Conservation (phyloP, 163 green algal species). For the Prototheca wickerhamii region DNA sequence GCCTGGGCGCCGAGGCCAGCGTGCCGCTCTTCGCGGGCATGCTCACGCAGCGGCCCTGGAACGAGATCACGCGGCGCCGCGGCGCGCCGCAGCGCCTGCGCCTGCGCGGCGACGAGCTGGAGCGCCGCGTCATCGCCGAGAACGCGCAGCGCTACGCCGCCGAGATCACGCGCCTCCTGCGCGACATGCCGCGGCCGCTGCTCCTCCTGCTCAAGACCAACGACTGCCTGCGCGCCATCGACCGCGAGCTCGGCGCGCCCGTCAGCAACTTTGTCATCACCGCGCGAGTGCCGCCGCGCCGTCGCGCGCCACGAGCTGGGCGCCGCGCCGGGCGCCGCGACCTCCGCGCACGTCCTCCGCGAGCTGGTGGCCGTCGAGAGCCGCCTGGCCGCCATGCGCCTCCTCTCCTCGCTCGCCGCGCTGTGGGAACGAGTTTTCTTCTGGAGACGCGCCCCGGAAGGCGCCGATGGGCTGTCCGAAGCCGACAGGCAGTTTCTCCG, state of each 20-base stretch:
- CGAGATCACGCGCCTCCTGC: slow-evolving; percentile 68
- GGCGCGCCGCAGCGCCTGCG: not conserved
- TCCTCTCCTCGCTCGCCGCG: too few relatives aligned
- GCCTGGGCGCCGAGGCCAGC: slow-evolving; percentile 49
- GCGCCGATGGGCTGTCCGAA: too few relatives aligned
- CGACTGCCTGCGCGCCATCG: slow-evolving; percentile 58
- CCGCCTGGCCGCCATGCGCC: not conserved
- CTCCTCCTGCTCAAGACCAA: slow-evolving; percentile 91
- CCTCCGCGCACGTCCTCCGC: not conserved
- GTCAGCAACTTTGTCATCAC: slow-evolving; percentile 65
- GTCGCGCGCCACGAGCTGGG: slow-evolving; percentile 33
- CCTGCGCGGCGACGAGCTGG: slow-evolving; percentile 2
- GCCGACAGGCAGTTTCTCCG: too few relatives aligned
- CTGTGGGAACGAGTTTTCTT: too few relatives aligned
- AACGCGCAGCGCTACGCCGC: slow-evolving; percentile 41
- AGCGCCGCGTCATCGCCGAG: slow-evolving; percentile 14
- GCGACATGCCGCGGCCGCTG: slow-evolving; percentile 58
- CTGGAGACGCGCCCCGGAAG: too few relatives aligned
- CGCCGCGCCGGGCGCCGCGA: slow-evolving; percentile 12
- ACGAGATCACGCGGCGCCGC: slow-evolving; percentile 18
- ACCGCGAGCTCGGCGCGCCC: slow-evolving; percentile 18
- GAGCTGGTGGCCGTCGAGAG: not conserved
- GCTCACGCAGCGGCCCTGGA: slow-evolving; percentile 75
- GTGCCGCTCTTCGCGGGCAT: slow-evolving; percentile 72
- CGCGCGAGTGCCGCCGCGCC: slow-evolving; percentile 50